These are phyloP conservation scores for Fusarium sambucinum DNA, from an alignment of 2,329 filamentous ascomycete species.

Conservation along the genomic window DNA sequence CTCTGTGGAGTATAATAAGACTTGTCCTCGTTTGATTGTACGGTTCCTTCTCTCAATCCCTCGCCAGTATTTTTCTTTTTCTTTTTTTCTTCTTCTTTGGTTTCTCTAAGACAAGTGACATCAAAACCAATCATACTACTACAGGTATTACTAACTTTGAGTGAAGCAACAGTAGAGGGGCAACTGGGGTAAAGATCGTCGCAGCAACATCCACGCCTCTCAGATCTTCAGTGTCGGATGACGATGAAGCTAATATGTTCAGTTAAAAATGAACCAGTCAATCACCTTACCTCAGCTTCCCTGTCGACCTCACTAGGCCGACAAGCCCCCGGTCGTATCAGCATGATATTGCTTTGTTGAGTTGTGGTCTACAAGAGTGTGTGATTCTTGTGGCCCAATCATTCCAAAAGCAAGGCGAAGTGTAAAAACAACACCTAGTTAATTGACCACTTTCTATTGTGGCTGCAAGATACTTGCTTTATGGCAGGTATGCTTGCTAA, in stretches of 20 bases:
- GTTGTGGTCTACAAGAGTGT: constrained; percentile 2
- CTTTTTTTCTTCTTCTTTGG: neutral
- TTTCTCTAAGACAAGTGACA: constrained; percentile 6
- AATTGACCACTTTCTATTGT: neutral
- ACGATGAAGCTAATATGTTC: neutral
- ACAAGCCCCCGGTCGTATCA: constrained; percentile 2
- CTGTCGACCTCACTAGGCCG: neutral
- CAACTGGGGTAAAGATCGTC: constrained; percentile 22
- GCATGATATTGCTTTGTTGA: constrained; percentile 29
- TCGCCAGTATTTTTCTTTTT: neutral
- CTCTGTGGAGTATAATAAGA: constrained; percentile 33
- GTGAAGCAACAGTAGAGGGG: neutral
- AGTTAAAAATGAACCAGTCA: neutral
- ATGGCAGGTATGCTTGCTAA: neutral
- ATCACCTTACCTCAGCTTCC: neutral
- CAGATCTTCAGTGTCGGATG: neutral
- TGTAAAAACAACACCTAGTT: neutral
- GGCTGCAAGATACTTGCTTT: neutral
- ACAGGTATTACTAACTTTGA: neutral
- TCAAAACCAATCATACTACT: neutral
- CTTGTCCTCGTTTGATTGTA: constrained; percentile 9
- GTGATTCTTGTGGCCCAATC: constrained; percentile 25
- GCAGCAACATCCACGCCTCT: neutral
- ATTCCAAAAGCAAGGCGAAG: constrained; percentile 23
- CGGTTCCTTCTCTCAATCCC: constrained; percentile 7